A percentile compares a stretch with the other conserved stretches of the same genome.
Conservation (phyloP, 1,284 basidiomycete genomes). For the Pterulicium gracile region DNA sequence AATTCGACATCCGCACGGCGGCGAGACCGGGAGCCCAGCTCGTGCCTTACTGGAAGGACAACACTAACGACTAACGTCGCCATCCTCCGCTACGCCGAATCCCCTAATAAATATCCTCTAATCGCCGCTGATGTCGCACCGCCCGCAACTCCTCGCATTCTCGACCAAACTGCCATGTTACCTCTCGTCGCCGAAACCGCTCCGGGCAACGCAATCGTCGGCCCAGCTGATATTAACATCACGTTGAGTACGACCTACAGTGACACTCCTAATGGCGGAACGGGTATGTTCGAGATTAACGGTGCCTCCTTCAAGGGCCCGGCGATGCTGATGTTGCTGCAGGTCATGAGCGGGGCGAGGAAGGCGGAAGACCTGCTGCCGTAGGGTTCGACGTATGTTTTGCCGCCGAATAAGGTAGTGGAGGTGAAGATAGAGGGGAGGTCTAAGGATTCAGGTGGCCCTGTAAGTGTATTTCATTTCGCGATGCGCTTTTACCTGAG, state of each 20-base stretch:
- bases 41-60: constrained; percentile 1
- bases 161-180: neutral
- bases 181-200: constrained; percentile 11
- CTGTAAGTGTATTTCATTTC: neutral
- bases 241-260: constrained; percentile 8
- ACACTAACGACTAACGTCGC: constrained; percentile 1
- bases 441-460: neutral
- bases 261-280: neutral
- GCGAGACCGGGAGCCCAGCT: too few species aligned
- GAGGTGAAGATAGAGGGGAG: constrained; percentile 2
- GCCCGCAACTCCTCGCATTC: neutral
- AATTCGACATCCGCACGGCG: neutral
- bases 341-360: constrained; percentile 24
- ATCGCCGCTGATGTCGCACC: neutral
- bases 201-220: constrained; percentile 19
- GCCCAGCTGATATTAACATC: constrained; percentile 22
- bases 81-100: neutral
- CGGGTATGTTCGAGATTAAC: constrained; percentile 16
- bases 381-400: constrained; percentile 18
- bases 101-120: neutral
- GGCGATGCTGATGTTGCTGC: constrained; percentile 22
- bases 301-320: constrained; percentile 17
- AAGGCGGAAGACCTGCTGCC: constrained; percentile 21
- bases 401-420: constrained; percentile 7
- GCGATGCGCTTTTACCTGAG: too few species aligned